Conservation (phyloP, 495 filamentous ascomycete genomes). For the Penicillium canescens region DNA sequence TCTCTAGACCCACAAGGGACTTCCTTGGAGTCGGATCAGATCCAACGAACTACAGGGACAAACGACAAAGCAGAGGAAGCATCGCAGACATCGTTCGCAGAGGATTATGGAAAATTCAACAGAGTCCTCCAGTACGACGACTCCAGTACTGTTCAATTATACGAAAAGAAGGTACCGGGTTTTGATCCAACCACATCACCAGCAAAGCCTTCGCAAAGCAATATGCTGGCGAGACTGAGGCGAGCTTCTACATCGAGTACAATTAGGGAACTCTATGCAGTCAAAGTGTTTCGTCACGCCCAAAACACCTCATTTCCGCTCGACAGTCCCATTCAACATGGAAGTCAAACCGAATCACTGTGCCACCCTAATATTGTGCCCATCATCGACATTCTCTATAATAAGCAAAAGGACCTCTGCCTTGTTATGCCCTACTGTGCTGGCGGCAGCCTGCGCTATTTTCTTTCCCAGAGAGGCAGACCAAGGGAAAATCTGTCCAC, state of each 20-base stretch:
- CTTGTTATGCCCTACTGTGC: constrained; percentile 21
- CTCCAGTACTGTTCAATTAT: constrained; percentile 12
- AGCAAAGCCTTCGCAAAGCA: neutral
- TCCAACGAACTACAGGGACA: neutral
- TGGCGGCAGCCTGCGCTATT: constrained; percentile 15
- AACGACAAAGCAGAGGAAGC: neutral
- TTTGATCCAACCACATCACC: neutral
- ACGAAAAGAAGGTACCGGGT: constrained; percentile 3
- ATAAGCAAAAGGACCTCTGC: constrained; percentile 14
- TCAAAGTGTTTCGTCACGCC: constrained; percentile 11
- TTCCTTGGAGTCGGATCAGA: neutral
- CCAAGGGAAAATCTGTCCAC: neutral
- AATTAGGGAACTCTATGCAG: constrained; percentile 7
- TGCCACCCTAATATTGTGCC: constrained; percentile 20
- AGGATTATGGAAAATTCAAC: constrained; percentile 9
- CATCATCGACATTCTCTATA: constrained; percentile 15
- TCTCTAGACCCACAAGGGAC: neutral
- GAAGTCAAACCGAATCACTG: neutral
- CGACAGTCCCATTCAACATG: neutral
- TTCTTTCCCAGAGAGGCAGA: constrained; percentile 7
- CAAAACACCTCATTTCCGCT: neutral
- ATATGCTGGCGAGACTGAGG: neutral
- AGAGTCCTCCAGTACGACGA: constrained; percentile 13
- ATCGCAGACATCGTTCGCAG: neutral
- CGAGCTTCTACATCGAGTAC: neutral